Conservation (phyloP, 768 basidiomycete genomes). For the Russula emetica region DNA sequence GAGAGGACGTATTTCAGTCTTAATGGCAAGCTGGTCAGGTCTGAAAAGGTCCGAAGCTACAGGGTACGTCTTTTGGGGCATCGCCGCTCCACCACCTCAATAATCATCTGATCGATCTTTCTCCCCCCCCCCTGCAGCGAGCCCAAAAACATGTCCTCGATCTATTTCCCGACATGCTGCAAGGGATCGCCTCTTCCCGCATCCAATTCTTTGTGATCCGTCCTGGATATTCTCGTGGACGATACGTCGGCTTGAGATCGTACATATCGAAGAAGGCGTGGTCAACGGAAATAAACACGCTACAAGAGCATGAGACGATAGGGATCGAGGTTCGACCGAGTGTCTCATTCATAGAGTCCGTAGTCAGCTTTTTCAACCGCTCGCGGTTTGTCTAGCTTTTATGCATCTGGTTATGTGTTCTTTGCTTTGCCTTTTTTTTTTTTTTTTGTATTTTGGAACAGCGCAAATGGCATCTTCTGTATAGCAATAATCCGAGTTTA, state of each 20-base stretch:
- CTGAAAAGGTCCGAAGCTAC: slow-evolving; percentile 11
- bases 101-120: neutral
- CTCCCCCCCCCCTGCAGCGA: neutral
- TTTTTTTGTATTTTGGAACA: neutral
- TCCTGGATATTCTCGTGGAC: slow-evolving; percentile 2
- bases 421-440: neutral
- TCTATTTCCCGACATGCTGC: slow-evolving; percentile 13
- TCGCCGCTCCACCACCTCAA: neutral
- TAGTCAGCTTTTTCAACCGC: slow-evolving; percentile 22
- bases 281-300: neutral
- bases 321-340: slow-evolving; percentile 15
- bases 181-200: slow-evolving; percentile 21
- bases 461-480: neutral
- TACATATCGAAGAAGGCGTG: slow-evolving; percentile 18
- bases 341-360: slow-evolving; percentile 13
- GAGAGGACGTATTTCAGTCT: slow-evolving; percentile 17
- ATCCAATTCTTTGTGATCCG: slow-evolving; percentile 24
- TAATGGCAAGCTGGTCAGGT: slow-evolving; percentile 18
- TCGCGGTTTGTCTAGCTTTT: neutral
- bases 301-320: slow-evolving; percentile 14
- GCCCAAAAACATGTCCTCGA: slow-evolving; percentile 16
- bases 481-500: neutral
- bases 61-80: slow-evolving; percentile 12
- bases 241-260: slow-evolving; percentile 10
- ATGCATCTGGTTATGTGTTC: neutral